A percentile compares a stretch with the other conserved stretches of the same genome.
Evolutionary conservation across 2,329 filamentous ascomycete species (phyloP).

Genomic region (Aquanectria penicillioides): DNA sequence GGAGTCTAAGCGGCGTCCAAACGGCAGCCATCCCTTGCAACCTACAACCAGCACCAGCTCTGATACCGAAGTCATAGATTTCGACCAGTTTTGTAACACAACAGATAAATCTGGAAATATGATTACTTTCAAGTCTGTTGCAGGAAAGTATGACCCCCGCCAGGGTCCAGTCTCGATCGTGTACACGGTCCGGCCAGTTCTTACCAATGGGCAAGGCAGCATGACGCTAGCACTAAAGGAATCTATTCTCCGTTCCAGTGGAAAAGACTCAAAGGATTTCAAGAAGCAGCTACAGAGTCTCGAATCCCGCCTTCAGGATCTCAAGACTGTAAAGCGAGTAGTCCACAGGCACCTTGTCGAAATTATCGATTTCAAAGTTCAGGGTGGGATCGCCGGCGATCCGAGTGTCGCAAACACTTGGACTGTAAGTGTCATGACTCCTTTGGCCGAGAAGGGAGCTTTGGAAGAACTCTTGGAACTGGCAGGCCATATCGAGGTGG

Average conservation of each 20-base stretch:
- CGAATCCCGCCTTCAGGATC: conserved; percentile 78
- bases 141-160: conserved; percentile 73
- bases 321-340: conserved; percentile 78
- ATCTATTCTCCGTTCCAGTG: conserved; percentile 66
- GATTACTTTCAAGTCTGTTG: conserved; percentile 76
- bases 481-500: conserved; percentile 76
- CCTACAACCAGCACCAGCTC: conserved; percentile 42
- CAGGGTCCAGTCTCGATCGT: conserved; percentile 73
- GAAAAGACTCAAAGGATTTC: conserved; percentile 69
- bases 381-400: conserved; percentile 59
- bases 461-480: conserved; percentile 84
- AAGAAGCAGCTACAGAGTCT: conserved; percentile 81
- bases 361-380: conserved; percentile 85
- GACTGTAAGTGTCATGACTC: conserved; percentile 79
- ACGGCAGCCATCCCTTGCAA: conserved; percentile 43
- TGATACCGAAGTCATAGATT: conserved; percentile 58
- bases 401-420: conserved; percentile 58
- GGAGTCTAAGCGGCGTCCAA: conserved; percentile 68
- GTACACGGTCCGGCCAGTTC: conserved; percentile 77
- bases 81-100: conserved; percentile 74
- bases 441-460: conserved; percentile 84
- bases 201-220: conserved; percentile 62
- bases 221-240: conserved; percentile 81
- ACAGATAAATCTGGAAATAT: conserved; percentile 71
- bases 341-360: conserved; percentile 81